Conservation (phyloP, 768 basidiomycete genomes). For the Termitomyces sp. region DNA sequence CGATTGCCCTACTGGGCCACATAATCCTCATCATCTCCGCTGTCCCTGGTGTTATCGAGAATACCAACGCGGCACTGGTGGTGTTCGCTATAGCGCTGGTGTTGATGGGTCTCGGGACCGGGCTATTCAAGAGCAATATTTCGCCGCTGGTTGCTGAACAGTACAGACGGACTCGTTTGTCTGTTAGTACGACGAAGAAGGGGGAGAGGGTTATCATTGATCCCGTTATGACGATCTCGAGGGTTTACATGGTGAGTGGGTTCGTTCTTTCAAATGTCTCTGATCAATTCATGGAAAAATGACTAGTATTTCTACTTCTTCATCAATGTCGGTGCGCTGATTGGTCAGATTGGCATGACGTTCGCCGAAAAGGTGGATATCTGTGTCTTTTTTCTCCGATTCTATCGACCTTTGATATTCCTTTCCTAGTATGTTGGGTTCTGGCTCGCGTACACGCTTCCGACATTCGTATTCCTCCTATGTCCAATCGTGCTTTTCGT, state of each 20-base stretch:
- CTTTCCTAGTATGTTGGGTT: conserved; percentile 49
- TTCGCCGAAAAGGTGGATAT: conserved; percentile 52
- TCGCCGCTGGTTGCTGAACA: conserved; percentile 79
- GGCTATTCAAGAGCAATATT: conserved; percentile 74
- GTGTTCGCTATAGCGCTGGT: conserved; percentile 44
- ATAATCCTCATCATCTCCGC: conserved; percentile 61
- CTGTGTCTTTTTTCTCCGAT: not conserved
- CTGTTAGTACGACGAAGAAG: conserved; percentile 38
- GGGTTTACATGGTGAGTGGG: conserved; percentile 65
- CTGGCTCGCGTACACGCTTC: conserved; percentile 63
- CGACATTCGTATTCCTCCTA: conserved; percentile 53
- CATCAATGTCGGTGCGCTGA: conserved; percentile 66
- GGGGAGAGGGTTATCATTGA: conserved; percentile 75
- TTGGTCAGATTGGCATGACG: conserved; percentile 66
- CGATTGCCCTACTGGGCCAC: conserved; percentile 57
- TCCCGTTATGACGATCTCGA: conserved; percentile 57
- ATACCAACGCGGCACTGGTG: conserved; percentile 2
- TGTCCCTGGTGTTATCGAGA: conserved; percentile 46
- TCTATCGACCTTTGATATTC: not conserved
- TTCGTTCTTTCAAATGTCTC: conserved; percentile 7
- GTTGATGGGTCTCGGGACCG: conserved; percentile 57
- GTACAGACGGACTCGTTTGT: conserved; percentile 49
- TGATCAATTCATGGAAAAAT: not conserved
- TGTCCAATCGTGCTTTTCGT: conserved; percentile 54
- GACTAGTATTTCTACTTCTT: conserved; percentile 60